Base-by-base conservation (phyloP, 352 stramenopile genomes). In the Phytophthora constricta region DNA sequence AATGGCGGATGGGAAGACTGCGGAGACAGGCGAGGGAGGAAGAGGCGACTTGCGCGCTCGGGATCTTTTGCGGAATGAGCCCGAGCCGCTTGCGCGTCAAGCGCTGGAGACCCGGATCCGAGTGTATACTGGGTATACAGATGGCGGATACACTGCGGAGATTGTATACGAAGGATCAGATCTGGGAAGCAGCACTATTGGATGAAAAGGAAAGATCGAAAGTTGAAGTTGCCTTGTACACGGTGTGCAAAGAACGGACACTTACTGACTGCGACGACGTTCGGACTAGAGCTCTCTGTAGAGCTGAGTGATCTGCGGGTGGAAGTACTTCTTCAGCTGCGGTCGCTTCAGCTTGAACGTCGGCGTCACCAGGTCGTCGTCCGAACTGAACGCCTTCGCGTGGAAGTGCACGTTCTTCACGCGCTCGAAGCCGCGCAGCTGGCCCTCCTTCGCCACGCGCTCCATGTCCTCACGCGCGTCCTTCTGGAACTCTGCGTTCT, bases 321-420 rank as follows among this genome's bases (percentile, higher is more conserved):
- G 65, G 57, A 89, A 87, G 50, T 68, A 77, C 26, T 28, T 60
- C 67, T 87, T 89, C 19, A 87, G 65, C 47, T 82, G 76, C 43
- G 70, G 67, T 0, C 92, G 74, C 73, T 98, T 98, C 48, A 98
- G 80, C 68, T 98, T 98, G 72, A 98, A 97, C 1, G 95, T 98
- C 13, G 95, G 92, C 17, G 95, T 98, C 20, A 98, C 70, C 20
- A 98, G 77, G 41, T 74, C 87, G 67, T 97, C 97, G 8, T 97
- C 92, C 9, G 88, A 77, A 3, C 76, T 82, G 65, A 97, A 98
- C n/a, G 76, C 68, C 33, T 92, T 81, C 0, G 79, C 55, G 54
- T 93, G 77, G 31, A 98, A 79, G 64, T 95, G 63, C 33, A 98
- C 69, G 28, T 81, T 88, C 58, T 84, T 94, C 3, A 95, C 71